Evolutionary conservation across 305 asterid species (phyloP).

Genomic region (Fraxinus nigra): DNA sequence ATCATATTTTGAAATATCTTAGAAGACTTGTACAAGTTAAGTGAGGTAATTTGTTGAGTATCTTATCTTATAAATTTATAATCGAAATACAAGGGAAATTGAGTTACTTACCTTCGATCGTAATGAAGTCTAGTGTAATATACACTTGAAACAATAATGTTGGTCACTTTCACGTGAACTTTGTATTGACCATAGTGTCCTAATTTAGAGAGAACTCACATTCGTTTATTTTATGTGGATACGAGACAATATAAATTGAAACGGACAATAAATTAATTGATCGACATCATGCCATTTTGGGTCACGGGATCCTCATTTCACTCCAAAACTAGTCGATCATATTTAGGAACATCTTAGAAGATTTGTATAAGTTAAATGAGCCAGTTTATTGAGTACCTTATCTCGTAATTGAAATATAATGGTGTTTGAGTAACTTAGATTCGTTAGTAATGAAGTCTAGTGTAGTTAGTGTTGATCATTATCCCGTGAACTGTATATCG

Average conservation of each 20-base stretch:
- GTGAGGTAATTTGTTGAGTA: not conserved
- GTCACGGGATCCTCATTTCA: not conserved
- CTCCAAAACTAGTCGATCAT: not conserved
- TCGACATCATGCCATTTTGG: not conserved
- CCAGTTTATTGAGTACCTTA: not conserved
- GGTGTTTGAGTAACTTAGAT: not conserved
- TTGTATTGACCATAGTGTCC: not conserved
- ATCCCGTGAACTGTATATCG: not conserved
- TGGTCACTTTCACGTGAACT: not conserved
- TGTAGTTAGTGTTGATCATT: not conserved
- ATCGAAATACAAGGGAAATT: not conserved
- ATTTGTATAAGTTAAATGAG: not conserved
- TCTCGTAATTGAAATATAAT: not conserved
- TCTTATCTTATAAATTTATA: too few species aligned
- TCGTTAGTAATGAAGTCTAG: not conserved
- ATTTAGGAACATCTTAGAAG: not conserved
- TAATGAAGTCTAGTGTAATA: not conserved
- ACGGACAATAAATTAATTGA: not conserved
- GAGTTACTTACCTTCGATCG: not conserved
- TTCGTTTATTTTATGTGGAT: not conserved
- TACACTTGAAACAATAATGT: not conserved
- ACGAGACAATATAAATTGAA: not conserved
- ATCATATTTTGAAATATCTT: not conserved
- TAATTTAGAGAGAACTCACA: not conserved
- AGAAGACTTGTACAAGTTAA: not conserved